Conservation (phyloP, 2,329 filamentous ascomycete species). For the Fusarium sp. region DNA sequence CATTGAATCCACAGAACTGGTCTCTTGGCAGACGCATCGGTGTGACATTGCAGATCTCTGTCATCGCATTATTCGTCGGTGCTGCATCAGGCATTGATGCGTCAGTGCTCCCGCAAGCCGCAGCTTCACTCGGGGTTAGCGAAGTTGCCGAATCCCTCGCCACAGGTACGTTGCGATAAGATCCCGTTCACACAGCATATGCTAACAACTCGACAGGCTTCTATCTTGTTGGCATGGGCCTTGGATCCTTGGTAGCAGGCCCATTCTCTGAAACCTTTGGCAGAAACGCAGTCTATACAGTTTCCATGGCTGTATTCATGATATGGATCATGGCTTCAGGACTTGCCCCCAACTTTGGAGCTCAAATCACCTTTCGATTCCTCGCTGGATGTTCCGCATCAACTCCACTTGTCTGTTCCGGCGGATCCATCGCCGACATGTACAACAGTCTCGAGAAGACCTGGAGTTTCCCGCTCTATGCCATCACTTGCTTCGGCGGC, state of each 20-base stretch:
- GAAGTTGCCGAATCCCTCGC: constrained; percentile 63
- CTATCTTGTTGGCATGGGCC: constrained; percentile 52
- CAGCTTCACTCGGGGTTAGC: constrained; percentile 59
- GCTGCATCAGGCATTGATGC: constrained; percentile 66
- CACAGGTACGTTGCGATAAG: constrained; percentile 47
- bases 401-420: constrained; percentile 57
- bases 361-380: constrained; percentile 61
- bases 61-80: constrained; percentile 63
- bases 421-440: constrained; percentile 58
- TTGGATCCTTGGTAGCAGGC: constrained; percentile 52
- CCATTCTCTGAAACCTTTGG: constrained; percentile 55
- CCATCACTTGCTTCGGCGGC: constrained; percentile 57
- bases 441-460: constrained; percentile 51
- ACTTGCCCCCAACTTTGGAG: constrained; percentile 56
- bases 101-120: constrained; percentile 58
- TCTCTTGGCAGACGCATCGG: constrained; percentile 50
- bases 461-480: constrained; percentile 58
- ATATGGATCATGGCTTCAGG: constrained; percentile 59
- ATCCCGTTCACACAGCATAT: rapidly evolving
- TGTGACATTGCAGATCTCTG: constrained; percentile 56
- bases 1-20: constrained; percentile 61
- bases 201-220: constrained; percentile 24
- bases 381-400: constrained; percentile 60
- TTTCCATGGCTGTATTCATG: constrained; percentile 55
- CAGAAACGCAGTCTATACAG: constrained; percentile 55